phyloP scores from a whole-genome alignment of 495 filamentous ascomycete species.

The Neurospora sp. region DNA sequence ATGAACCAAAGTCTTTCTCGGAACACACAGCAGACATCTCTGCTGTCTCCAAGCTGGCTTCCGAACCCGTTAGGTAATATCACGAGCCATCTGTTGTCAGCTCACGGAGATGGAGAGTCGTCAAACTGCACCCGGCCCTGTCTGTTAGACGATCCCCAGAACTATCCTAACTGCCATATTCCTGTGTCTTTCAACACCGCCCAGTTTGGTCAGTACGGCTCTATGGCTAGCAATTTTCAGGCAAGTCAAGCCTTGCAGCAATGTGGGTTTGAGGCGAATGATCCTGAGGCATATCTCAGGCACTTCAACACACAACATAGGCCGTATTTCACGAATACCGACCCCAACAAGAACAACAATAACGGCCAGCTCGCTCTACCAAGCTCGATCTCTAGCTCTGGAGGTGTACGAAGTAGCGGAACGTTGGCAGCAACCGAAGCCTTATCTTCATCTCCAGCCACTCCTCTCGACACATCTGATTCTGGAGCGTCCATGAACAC shows the following conservation, averaged over 20 bases:
- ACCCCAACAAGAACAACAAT: not conserved
- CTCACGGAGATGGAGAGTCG: slow-evolving; percentile 13
- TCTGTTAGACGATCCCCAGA: slow-evolving; percentile 19
- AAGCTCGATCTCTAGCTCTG: not conserved
- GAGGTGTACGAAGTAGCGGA: not conserved
- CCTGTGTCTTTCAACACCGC: slow-evolving; percentile 8
- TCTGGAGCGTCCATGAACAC: slow-evolving; percentile 17
- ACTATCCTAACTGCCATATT: slow-evolving; percentile 19
- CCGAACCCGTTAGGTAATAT: slow-evolving; percentile 13
- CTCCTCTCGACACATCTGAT: slow-evolving; percentile 20
- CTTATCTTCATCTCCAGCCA: slow-evolving; percentile 16
- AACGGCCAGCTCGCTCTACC: not conserved
- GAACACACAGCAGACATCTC: slow-evolving; percentile 5
- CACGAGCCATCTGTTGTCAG: slow-evolving; percentile 18
- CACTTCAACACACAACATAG: slow-evolving; percentile 24
- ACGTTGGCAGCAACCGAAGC: slow-evolving; percentile 10
- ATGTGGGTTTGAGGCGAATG: slow-evolving; percentile 21
- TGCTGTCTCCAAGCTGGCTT: slow-evolving; percentile 7
- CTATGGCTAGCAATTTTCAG: slow-evolving; percentile 5
- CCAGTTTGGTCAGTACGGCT: slow-evolving; percentile 13
- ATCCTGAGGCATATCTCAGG: slow-evolving; percentile 18
- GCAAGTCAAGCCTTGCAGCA: slow-evolving; percentile 12
- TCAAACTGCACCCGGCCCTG: slow-evolving; percentile 19
- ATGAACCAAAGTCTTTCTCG: slow-evolving; percentile 11
- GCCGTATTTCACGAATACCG: slow-evolving; percentile 8